These are phyloP conservation scores for Podaxis sp. DNA, from an alignment of 768 basidiomycete genomes.

Conservation along the genomic window DNA sequence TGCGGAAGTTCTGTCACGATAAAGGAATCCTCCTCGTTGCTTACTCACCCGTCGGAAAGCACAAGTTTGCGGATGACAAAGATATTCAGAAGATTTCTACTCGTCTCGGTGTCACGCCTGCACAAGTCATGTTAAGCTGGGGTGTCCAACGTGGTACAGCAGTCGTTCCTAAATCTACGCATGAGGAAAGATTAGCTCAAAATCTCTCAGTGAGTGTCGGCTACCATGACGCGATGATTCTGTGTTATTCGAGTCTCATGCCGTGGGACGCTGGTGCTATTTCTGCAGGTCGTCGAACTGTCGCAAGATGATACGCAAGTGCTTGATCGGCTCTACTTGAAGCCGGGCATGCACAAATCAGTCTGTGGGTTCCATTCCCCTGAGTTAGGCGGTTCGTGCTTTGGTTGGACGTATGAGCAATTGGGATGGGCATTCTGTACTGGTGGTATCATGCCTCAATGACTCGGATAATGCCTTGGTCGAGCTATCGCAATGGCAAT, in stretches of 20 bases:
- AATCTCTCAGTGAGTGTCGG: slow-evolving; percentile 34
- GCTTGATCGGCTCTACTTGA: slow-evolving; percentile 33
- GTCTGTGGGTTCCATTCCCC: slow-evolving; percentile 27
- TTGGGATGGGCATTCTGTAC: slow-evolving; percentile 31
- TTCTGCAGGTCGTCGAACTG: slow-evolving; percentile 28
- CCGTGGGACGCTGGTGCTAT: slow-evolving; percentile 1
- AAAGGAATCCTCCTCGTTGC: slow-evolving; percentile 42
- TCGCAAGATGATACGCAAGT: slow-evolving; percentile 30
- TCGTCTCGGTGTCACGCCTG: slow-evolving; percentile 15
- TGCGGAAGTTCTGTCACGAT: slow-evolving; percentile 35
- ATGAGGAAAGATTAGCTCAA: slow-evolving; percentile 33
- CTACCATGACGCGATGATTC: not conserved
- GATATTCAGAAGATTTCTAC: slow-evolving; percentile 1
- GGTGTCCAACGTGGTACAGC: slow-evolving; percentile 46
- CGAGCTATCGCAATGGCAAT: not conserved
- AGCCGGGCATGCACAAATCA: slow-evolving; percentile 34
- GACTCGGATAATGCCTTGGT: not conserved
- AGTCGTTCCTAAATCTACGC: slow-evolving; percentile 50
- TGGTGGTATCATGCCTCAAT: slow-evolving; percentile 22
- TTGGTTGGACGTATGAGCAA: slow-evolving; percentile 33
- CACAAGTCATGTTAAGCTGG: slow-evolving; percentile 56
- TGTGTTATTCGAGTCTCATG: slow-evolving; percentile 1
- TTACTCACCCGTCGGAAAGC: slow-evolving; percentile 40
- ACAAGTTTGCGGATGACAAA: slow-evolving; percentile 5
- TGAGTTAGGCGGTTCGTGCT: slow-evolving; percentile 24